Evolutionary conservation across 768 basidiomycete genomes (phyloP).

Genomic region (Tephrocybe sp.): DNA sequence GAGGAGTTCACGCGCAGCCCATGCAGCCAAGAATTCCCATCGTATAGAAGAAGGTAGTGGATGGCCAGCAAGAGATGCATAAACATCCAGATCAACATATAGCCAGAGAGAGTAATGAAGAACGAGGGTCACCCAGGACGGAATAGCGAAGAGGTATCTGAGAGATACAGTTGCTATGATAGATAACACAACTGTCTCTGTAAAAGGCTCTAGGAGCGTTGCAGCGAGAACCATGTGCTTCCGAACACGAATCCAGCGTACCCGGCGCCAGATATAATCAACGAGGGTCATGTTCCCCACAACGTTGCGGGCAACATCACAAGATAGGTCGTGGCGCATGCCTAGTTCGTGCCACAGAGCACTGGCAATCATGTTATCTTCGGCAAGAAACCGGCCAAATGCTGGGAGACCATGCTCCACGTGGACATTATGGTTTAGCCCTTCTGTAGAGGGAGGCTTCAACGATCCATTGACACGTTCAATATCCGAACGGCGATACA

Average conservation of each 20-base stretch:
- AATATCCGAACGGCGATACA: constrained; percentile 89
- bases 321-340: constrained; percentile 84
- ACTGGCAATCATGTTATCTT: constrained; percentile 96
- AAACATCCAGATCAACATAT: constrained; percentile 78
- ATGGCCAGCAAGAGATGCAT: constrained; percentile 70
- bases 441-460: constrained; percentile 36
- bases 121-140: constrained; percentile 51
- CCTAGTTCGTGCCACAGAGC: constrained; percentile 93
- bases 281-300: constrained; percentile 83
- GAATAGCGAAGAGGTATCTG: constrained; percentile 46
- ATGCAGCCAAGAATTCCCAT: constrained; percentile 69
- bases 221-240: constrained; percentile 90
- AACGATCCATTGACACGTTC: constrained; percentile 69
- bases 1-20: constrained; percentile 75
- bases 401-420: constrained; percentile 60
- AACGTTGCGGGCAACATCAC: constrained; percentile 85
- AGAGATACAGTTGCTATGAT: constrained; percentile 59
- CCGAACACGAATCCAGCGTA: constrained; percentile 95
- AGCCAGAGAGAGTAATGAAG: constrained; percentile 72
- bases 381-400: constrained; percentile 88
- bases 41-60: constrained; percentile 47
- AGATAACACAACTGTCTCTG: constrained; percentile 77
- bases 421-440: constrained; percentile 18
- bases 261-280: constrained; percentile 85
- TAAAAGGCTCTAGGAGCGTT: constrained; percentile 89